Evolutionary conservation across 345 rosid species (phyloP), one percentile per base, ranked within the genome.

Genomic region (Hibiscus mutabilis): DNA sequence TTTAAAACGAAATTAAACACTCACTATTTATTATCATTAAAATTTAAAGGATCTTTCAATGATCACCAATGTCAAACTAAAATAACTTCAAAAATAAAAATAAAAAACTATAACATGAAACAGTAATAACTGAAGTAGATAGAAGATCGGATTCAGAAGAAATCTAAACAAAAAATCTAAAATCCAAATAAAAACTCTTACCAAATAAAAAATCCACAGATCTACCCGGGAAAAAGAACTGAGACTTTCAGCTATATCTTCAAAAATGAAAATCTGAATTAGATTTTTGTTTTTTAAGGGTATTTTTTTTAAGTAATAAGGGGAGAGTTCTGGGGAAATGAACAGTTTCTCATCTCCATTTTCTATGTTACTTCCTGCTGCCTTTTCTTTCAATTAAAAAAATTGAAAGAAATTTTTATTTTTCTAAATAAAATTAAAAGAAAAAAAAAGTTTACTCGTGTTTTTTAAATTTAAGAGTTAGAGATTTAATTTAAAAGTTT

Each of bases 331-430:
- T 2, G 71, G 65, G 72, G 74, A 77, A 44, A 21, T 47, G 21
- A 51, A 63, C 21, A 69, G 68, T 56, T 55, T 22, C 21, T 78
- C 81, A 78, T 80, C 81, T 74, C 82, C 80, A 78, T 70, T 79
- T 74, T 80, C 84, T 65, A 80, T 75, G 81, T 78, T 60, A 21
- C 73, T 73, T 37, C 25, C 73, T 75, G 79, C 72, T 73, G 80
- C 73, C 70, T 66, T 65, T 75, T 79, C 74, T 78, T 65, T 73
- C 82, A 61, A 55, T 66, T 66, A 79, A 29, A 76, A 73, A 60
- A 55, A 22, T 22, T 56, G 29, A 57, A 57, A n/a, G 60, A 57
- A 10, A 11, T 57, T 57, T 21, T 10, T 55, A 18, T 7, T 56
- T 11, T 2, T 47, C 4, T 19, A 82, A 83, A 81, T 73, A 81